Evolutionary conservation across 208 protist genomes (phyloP), one percentile per base, ranked within the genome.

Genomic region (Acanthamoeba sp.): DNA sequence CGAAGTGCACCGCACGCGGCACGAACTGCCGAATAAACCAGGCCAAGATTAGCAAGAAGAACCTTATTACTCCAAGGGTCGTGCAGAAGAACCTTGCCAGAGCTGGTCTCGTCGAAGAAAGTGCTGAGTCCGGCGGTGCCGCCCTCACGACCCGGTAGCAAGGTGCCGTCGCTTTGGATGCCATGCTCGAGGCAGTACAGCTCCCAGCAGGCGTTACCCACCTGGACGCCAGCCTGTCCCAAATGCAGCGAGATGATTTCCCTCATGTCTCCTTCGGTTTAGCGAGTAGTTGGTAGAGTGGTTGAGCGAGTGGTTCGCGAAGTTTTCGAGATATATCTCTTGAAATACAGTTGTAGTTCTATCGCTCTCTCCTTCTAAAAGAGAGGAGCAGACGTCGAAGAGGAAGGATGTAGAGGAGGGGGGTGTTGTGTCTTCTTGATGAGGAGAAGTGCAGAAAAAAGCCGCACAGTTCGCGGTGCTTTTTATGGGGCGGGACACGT

Each of bases 141-240:
- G 98, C 20, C 97, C 66, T 96, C 97, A 93, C 98, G 98, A 96
- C 98, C 97, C 18, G 97, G 98, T 18, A 97, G 97, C 97, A 32
- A 32, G 18, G 40, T 94, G 84, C 99, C 96, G 92, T 96, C 96
- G 85, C 7, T 64, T 10, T 95, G 5, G 29, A 97, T 94, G 5
- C 95, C 96, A 52, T 97, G 96, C 69, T 97, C 96, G 0, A 96
- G 57, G 84, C 98, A 98, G 96, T 97, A 98, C 0, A 99, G 95
- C 91, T 98, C 98, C 98, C 99, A 99, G 96, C 98, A 99, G 52
- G 98, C 97, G 94, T 99, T 99, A 96, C 99, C 99, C 32, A 99
- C 97, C 97, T 99, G 98, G 95, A 98, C 95, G 97, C 99, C 99
- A 93, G 98, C 98, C 97, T 95, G 73, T 22, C 94, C 95, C 5